Evolutionary conservation across 2,329 filamentous ascomycete genomes (phyloP), one percentile per base, ranked within the genome.

Genomic region (Penicillium italicum): DNA sequence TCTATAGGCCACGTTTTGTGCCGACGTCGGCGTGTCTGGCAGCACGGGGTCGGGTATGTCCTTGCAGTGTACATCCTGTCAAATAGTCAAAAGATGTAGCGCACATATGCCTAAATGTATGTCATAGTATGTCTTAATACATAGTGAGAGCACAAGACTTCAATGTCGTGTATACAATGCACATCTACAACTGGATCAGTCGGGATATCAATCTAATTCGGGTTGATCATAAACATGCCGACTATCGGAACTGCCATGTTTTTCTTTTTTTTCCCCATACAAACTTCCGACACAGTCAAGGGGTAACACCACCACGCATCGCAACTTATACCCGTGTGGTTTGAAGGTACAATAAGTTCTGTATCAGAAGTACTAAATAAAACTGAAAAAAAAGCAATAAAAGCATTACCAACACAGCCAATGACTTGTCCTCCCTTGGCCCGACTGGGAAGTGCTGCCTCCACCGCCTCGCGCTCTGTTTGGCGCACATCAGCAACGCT

Each of bases 401-500:
- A 34, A 22, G 6, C 42, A 50, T 53, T 54, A 18, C 30, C 51
- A 60, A 51, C 24, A 28, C 33, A 57, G 53, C 56, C 62, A 63
- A 65, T 65, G 64, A 59, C 57, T 57, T 51, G 58, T 60, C 54
- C 64, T 69, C 69, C 66, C 59, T 72, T 70, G 57, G 66, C 57
- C 67, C 69, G 69, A 67, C 58, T 68, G 63, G 60, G 62, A 64
- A 60, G 62, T 56, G 56, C 52, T 52, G 49, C 57, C 60, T 66
- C 70, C 71, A 72, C 70, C 70, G 69, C 70, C 67, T 69, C 57
- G 64, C 65, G 63, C 51, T 51, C 62, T 62, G 63, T 67, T 61
- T 63, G 59, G 62, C 70, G 68, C 67, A 70, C 67, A 68, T 69
- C 69, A 62, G 66, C 69, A 67, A 73, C 69, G 55, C 68, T 76